Conservation (phyloP, 2,329 filamentous ascomycete species). For the Didymella pomorum region DNA sequence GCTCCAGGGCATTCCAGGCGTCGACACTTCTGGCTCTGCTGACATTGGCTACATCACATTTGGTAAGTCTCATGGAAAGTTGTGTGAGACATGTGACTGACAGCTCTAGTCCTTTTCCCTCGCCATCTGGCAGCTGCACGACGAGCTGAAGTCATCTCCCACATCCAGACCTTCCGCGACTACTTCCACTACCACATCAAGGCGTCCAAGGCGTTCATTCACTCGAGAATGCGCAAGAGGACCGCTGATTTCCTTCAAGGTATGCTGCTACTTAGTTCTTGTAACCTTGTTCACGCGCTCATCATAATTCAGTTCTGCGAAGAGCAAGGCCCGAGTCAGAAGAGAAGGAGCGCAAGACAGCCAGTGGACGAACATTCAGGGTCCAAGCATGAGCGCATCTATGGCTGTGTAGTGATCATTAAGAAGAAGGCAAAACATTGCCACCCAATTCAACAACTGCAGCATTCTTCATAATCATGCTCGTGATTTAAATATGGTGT, state of each 20-base stretch:
- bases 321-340: slow-evolving; percentile 94
- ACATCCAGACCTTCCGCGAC: slow-evolving; percentile 99
- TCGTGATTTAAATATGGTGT: too few relatives aligned
- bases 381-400: slow-evolving; percentile 58
- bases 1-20: slow-evolving; percentile 84
- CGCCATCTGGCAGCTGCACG: slow-evolving; percentile 90
- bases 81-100: slow-evolving; percentile 30
- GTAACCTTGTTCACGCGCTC: slow-evolving; percentile 35
- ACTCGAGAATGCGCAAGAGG: slow-evolving; percentile 95
- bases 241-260: slow-evolving; percentile 98
- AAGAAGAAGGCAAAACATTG: slow-evolving; percentile 5
- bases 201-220: slow-evolving; percentile 98
- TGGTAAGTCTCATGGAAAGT: slow-evolving; percentile 64
- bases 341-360: slow-evolving; percentile 97
- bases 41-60: slow-evolving; percentile 99
- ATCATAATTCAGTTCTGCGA: slow-evolving; percentile 76
- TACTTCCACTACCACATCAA: slow-evolving; percentile 99
- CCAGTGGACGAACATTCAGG: slow-evolving; percentile 90
- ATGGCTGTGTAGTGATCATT: neutral
- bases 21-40: slow-evolving; percentile 73
- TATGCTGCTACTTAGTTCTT: slow-evolving; percentile 53
- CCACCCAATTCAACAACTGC: neutral
- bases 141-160: slow-evolving; percentile 94
- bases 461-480: neutral
- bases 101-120: slow-evolving; percentile 81